Conservation (phyloP, 768 basidiomycete species). For the Pleurotus djamor region DNA sequence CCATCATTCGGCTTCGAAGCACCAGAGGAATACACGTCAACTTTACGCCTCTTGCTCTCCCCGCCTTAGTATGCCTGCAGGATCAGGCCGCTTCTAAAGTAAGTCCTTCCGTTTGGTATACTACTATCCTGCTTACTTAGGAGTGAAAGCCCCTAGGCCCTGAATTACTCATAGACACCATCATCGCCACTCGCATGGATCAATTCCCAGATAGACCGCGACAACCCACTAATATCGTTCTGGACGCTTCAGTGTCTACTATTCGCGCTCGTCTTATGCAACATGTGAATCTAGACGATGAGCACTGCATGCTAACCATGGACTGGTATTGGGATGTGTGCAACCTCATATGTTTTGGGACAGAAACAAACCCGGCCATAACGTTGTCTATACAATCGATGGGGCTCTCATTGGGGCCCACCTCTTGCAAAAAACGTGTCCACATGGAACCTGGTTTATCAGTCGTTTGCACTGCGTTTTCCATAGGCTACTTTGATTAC, state of each 20-base stretch:
- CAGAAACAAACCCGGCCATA: slow-evolving; percentile 18
- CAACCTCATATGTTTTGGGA: neutral
- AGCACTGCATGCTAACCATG: slow-evolving; percentile 23
- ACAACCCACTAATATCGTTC: slow-evolving; percentile 17
- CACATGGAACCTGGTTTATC: neutral
- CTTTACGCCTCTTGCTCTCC: slow-evolving; percentile 56
- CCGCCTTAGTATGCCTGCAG: slow-evolving; percentile 40
- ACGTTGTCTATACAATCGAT: slow-evolving; percentile 26
- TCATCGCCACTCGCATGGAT: slow-evolving; percentile 39
- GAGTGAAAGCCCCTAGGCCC: slow-evolving; percentile 26
- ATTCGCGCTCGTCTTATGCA: slow-evolving; percentile 44
- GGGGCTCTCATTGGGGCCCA: slow-evolving; percentile 5
- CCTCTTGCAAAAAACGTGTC: slow-evolving; percentile 6
- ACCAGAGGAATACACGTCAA: slow-evolving; percentile 33
- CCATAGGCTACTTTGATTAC: neutral
- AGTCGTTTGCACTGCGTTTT: neutral
- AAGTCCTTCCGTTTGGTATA: slow-evolving; percentile 13
- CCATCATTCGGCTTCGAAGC: slow-evolving; percentile 39
- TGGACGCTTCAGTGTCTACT: slow-evolving; percentile 42
- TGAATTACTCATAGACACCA: slow-evolving; percentile 35
- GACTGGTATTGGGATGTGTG: slow-evolving; percentile 4
- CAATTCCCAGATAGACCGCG: slow-evolving; percentile 21
- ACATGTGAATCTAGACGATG: slow-evolving; percentile 35
- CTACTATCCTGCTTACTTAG: neutral
- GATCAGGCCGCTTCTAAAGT: slow-evolving; percentile 48